Evolutionary conservation across 441 rosid genomes (phyloP), one percentile per base, ranked within the genome.

Genomic region (Populus hybrid): DNA sequence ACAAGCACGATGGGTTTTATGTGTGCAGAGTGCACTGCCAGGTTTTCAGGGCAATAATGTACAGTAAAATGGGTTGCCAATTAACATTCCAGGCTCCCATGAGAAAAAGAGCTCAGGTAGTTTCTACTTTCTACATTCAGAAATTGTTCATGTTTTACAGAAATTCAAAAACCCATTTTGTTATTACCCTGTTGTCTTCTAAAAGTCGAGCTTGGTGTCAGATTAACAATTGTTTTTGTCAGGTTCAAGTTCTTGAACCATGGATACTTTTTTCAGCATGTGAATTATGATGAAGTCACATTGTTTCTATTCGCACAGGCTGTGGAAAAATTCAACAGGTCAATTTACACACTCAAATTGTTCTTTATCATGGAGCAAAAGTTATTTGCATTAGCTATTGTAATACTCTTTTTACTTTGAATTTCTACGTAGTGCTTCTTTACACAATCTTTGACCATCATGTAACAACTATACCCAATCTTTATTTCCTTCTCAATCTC

Each of bases 11-110:
- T 79, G 75, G 83, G 81, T 63, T 75, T 78, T 74, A 75, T 84
- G 75, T 90, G 93, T 81, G 77, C 82, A 54, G 73, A 38, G 74
- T 90, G 91, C 87, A 83, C 83, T 82, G 89, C 83, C 69, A 85
- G 82, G 76, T 79, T 87, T 79, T 70, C 85, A 21, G 83, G 87
- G 34, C 69, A 79, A 54, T 80, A 85, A 74, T 70, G 76, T 80
- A 38, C 67, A 78, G 73, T 81, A 80, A 84, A 77, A 50, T 59
- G 38, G 61, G 72, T 36, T 77, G 38, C 57, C 61, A 34, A 34
- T 28, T 30, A 73, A 20, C 63, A 50, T 10, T 54, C 63, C 59
- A 65, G 73, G 79, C 63, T 68, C 59, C 14, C 11, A 20, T 18
- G 70, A 72, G n/a, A 76, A 50, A 59, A 54, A 78, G 54, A 67